Conservation (phyloP, 805 yeast species). For the Suhomyces faveliae region DNA sequence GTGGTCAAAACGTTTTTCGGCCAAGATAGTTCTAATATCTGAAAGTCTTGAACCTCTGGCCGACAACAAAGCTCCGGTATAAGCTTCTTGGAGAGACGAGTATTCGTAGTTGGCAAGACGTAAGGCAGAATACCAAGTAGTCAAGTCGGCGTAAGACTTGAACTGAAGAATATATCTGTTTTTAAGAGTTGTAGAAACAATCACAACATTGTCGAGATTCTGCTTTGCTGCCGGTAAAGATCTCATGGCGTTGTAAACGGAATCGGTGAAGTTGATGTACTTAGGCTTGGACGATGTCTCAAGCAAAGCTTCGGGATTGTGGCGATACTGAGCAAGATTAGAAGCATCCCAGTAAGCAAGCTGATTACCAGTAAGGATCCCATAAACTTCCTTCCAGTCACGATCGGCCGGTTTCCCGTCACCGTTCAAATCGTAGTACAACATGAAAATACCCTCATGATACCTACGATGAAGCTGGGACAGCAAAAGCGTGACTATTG, state of each 20-base stretch:
- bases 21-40: constrained; percentile 80
- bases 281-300: constrained; percentile 72
- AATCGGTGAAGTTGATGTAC: constrained; percentile 88
- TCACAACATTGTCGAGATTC: constrained; percentile 71
- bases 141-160: constrained; percentile 59
- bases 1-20: constrained; percentile 80
- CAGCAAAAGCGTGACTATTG: constrained; percentile 69
- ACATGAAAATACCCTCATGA: constrained; percentile 72
- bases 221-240: constrained; percentile 61
- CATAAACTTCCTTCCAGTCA: constrained; percentile 90
- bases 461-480: constrained; percentile 77
- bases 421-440: constrained; percentile 68
- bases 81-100: constrained; percentile 85
- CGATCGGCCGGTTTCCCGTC: constrained; percentile 87
- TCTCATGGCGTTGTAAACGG: constrained; percentile 73
- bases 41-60: constrained; percentile 87
- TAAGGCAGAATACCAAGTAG: constrained; percentile 80
- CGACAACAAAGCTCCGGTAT: constrained; percentile 89
- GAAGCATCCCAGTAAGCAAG: constrained; percentile 90
- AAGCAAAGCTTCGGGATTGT: constrained; percentile 53
- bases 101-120: constrained; percentile 80
- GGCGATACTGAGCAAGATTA: constrained; percentile 51
- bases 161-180: constrained; percentile 84
- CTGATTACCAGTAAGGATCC: constrained; percentile 86
- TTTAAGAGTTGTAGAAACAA: constrained; percentile 89